phyloP scores from a whole-genome alignment of 139 green algal species.

The Limnomonas spitsbergensis region DNA sequence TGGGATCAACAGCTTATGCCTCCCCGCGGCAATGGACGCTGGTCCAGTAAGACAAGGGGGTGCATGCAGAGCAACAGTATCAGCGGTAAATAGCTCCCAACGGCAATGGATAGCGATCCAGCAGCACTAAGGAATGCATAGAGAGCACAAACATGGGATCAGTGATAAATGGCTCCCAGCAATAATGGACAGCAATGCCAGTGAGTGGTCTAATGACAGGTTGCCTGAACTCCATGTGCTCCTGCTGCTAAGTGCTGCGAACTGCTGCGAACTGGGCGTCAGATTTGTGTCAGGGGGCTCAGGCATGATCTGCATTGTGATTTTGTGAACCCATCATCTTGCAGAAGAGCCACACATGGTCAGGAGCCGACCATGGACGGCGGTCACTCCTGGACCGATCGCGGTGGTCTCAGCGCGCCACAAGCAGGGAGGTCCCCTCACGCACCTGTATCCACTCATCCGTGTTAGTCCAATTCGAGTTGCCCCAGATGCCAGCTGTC shows the following conservation, averaged over 20 bases:
- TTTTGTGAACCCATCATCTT: no score
- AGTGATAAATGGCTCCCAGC: no score
- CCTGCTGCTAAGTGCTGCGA: no score
- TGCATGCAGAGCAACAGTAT: neutral
- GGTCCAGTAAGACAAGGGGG: neutral
- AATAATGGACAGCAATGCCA: no score
- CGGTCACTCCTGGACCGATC: neutral
- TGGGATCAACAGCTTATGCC: neutral
- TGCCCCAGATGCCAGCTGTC: conserved; percentile 48
- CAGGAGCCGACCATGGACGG: neutral
- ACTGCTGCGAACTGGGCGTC: no score
- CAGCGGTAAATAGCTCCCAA: no score
- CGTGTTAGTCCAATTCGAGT: conserved; percentile 30
- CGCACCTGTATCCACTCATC: conserved; percentile 40
- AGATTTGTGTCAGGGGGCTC: no score
- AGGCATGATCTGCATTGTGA: neutral
- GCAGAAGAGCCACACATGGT: neutral
- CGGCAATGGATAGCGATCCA: no score
- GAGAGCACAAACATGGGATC: no score
- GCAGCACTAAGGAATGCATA: no score
- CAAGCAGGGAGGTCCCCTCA: neutral
- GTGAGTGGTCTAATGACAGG: no score
- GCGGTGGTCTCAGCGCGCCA: neutral
- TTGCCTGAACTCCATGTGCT: no score
- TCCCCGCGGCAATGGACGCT: neutral